These are phyloP conservation scores for Crithidia acanthocephali DNA, from an alignment of 208 protist species.

Conservation along the genomic window DNA sequence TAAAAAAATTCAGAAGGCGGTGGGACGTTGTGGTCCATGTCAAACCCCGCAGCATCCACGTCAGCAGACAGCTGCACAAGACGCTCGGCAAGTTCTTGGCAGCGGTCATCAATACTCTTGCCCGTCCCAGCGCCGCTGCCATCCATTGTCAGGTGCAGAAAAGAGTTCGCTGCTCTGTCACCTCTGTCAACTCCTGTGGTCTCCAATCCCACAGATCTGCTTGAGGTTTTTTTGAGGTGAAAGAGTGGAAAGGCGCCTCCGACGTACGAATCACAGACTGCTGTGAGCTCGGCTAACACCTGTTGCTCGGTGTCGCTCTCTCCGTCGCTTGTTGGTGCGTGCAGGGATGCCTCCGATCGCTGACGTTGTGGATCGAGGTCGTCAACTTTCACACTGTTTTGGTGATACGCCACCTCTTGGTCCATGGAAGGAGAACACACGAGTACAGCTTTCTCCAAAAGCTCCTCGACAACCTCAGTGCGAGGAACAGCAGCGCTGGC, in stretches of 20 bases:
- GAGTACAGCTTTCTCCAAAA: too few species aligned
- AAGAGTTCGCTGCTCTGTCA: neutral
- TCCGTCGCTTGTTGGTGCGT: too few species aligned
- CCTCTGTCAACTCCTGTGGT: too few species aligned
- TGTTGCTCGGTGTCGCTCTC: too few species aligned
- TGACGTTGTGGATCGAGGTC: too few species aligned
- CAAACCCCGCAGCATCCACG: constrained; percentile 9
- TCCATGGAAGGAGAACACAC: too few species aligned
- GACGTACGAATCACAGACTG: neutral
- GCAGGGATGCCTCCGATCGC: too few species aligned
- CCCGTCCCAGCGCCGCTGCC: neutral
- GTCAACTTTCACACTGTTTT: too few species aligned
- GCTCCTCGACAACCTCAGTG: too few species aligned
- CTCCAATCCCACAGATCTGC: neutral
- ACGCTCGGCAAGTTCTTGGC: constrained; percentile 24
- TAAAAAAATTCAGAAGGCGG: constrained; percentile 30
- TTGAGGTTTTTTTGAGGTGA: neutral
- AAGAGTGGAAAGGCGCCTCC: neutral
- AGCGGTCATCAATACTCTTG: neutral
- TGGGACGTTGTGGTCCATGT: constrained; percentile 17
- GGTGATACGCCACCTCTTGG: too few species aligned
- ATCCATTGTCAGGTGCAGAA: neutral
- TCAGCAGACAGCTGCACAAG: constrained; percentile 22
- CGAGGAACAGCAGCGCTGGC: too few species aligned
- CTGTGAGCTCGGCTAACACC: too few species aligned